Percentiles rank a stretch among this genome's conserved stretches.
These are phyloP conservation scores for Delphinella strobiligena DNA, from an alignment of 2,329 filamentous ascomycete species.

Conservation along the genomic window DNA sequence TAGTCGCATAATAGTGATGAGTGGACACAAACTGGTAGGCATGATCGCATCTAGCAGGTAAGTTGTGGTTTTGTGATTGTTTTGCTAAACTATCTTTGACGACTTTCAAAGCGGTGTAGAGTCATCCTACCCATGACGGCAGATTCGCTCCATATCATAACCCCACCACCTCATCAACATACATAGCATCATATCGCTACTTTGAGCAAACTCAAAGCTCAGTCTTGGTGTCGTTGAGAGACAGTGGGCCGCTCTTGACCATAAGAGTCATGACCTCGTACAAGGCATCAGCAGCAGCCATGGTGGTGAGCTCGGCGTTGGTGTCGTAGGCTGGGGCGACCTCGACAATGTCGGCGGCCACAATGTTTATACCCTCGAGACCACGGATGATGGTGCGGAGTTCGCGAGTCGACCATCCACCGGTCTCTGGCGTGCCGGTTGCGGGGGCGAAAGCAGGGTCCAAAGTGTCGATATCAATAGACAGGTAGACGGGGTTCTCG, in stretches of 20 bases:
- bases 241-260: conserved; percentile 59
- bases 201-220: conserved; percentile 2
- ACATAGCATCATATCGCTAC: too few species aligned
- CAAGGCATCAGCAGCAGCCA: conserved; percentile 55
- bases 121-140: too few species aligned
- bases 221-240: conserved; percentile 3
- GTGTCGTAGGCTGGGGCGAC: conserved; percentile 63
- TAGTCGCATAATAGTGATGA: too few species aligned
- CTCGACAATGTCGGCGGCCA: conserved; percentile 62
- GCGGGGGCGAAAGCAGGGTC: conserved; percentile 73
- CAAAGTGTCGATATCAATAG: conserved; percentile 77
- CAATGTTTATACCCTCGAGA: conserved; percentile 55
- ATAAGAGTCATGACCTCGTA: conserved; percentile 74
- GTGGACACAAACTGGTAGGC: too few species aligned
- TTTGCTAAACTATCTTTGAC: too few species aligned
- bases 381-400: conserved; percentile 59
- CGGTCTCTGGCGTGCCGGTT: conserved; percentile 64
- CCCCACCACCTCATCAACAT: too few species aligned
- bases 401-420: conserved; percentile 64
- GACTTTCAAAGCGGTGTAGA: too few species aligned
- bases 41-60: too few species aligned
- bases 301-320: conserved; percentile 61
- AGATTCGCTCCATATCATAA: too few species aligned
- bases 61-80: too few species aligned
- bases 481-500: conserved; percentile 64